Conservation (phyloP, 345 rosid species). For the Camelina neglecta region DNA sequence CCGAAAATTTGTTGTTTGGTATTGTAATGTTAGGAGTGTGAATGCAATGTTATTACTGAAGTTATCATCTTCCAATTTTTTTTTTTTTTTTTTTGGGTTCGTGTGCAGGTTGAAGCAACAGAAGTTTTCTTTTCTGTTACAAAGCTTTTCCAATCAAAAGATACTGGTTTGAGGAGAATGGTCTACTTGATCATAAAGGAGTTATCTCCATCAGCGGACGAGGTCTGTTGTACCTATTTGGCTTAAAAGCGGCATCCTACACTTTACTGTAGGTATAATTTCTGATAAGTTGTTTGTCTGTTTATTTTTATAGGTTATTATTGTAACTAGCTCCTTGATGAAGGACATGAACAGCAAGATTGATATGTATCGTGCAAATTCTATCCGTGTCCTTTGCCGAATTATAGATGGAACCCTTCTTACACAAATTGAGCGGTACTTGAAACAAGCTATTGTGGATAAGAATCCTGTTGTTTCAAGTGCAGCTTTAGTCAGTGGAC, state of each 20-base stretch:
- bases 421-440: slow-evolving; percentile 89
- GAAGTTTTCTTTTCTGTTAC: slow-evolving; percentile 93
- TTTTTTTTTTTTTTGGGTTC: slow-evolving; percentile 4
- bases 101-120: slow-evolving; percentile 74
- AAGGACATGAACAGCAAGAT: slow-evolving; percentile 99
- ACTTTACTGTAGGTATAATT: neutral
- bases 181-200: slow-evolving; percentile 92
- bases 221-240: slow-evolving; percentile 52
- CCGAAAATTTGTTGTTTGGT: neutral
- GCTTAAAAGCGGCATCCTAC: slow-evolving; percentile 1
- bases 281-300: slow-evolving; percentile 25
- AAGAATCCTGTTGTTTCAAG: slow-evolving; percentile 99
- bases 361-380: slow-evolving; percentile 97
- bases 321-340: slow-evolving; percentile 98
- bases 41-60: no score
- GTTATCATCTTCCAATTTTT: neutral
- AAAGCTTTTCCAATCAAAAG: slow-evolving; percentile 88
- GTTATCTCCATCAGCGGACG: slow-evolving; percentile 85
- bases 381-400: slow-evolving; percentile 94
- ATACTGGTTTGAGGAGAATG: slow-evolving; percentile 90
- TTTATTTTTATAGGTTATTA: slow-evolving; percentile 69
- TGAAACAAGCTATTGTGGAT: slow-evolving; percentile 99
- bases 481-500: slow-evolving; percentile 98
- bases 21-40: neutral
- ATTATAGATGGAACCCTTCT: slow-evolving; percentile 95